Percentiles rank a stretch among this genome's conserved stretches.
Conservation (phyloP, 192 early-diverging fungal species). For the Gonapodya sp. region DNA sequence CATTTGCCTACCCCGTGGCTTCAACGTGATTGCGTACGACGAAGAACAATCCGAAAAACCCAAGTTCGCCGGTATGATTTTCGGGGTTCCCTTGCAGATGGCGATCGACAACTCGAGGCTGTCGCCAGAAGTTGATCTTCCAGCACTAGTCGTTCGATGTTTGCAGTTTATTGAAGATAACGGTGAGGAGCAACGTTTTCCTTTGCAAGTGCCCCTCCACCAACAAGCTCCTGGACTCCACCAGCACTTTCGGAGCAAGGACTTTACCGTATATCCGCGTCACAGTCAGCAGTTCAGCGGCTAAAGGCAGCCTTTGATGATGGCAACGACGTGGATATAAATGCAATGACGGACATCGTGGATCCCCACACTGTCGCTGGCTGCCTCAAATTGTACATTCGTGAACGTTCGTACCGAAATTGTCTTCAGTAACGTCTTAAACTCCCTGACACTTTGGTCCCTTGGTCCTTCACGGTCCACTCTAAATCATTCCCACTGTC, state of each 20-base stretch:
- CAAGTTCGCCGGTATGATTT: not conserved
- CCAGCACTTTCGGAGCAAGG: not conserved
- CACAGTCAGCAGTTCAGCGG: not conserved
- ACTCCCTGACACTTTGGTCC: not conserved
- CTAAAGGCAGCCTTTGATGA: not conserved
- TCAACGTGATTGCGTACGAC: too few relatives aligned
- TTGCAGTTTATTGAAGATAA: not conserved
- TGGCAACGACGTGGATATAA: not conserved
- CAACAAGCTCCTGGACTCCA: too few relatives aligned
- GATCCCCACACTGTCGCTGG: slow-evolving; percentile 1
- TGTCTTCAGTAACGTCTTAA: not conserved
- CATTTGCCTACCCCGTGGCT: not conserved
- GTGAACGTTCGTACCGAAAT: not conserved
- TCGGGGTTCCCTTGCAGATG: not conserved
- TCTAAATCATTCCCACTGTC: not conserved
- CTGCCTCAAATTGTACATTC: not conserved
- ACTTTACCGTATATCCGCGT: not conserved
- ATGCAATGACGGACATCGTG: not conserved
- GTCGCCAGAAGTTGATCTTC: not conserved
- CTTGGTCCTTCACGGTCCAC: not conserved
- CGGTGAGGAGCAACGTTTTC: not conserved
- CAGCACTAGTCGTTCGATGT: not conserved
- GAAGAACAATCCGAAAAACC: not conserved
- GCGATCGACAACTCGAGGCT: not conserved
- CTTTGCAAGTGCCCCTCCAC: too few relatives aligned